Evolutionary conservation across 2,329 filamentous ascomycete species (phyloP).

Genomic region (Penicillium fuscoglaucum): DNA sequence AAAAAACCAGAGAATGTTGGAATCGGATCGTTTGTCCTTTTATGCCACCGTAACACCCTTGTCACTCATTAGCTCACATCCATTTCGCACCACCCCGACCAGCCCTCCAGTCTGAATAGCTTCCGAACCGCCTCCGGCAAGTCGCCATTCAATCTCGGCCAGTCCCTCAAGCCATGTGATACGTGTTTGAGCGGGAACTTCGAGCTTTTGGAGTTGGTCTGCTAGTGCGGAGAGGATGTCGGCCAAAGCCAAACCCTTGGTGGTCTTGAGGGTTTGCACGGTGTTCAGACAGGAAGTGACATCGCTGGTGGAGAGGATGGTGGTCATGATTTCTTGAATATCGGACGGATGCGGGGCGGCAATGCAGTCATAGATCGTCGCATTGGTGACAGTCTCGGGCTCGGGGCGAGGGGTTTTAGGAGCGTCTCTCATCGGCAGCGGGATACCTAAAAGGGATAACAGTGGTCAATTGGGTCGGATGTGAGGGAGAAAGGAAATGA

Average conservation of each 20-base stretch:
- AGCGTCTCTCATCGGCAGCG: conserved; percentile 61
- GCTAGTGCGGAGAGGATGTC: conserved; percentile 87
- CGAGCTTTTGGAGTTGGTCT: conserved; percentile 77
- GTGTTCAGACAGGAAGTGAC: conserved; percentile 86
- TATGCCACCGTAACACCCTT: conserved; percentile 30
- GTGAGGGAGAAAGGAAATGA: background rate
- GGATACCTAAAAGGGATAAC: conserved; percentile 57
- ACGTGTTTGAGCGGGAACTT: conserved; percentile 83
- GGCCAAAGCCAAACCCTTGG: conserved; percentile 83
- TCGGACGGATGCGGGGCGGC: conserved; percentile 90
- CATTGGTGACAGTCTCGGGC: conserved; percentile 85
- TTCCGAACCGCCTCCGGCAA: conserved; percentile 86
- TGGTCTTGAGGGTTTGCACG: conserved; percentile 81
- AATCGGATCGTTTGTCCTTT: conserved; percentile 5
- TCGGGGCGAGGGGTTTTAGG: conserved; percentile 61
- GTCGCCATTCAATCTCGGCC: conserved; percentile 86
- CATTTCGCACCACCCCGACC: conserved; percentile 82
- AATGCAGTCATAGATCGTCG: conserved; percentile 94
- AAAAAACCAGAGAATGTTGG: background rate
- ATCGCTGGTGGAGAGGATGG: conserved; percentile 79
- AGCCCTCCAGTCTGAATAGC: conserved; percentile 87
- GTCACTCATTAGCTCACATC: conserved; percentile 70
- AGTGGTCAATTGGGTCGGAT: background rate
- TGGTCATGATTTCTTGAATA: conserved; percentile 79
- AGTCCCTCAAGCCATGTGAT: conserved; percentile 89